Percentiles rank a stretch among this genome's conserved stretches.
Conservation (phyloP, 1,284 basidiomycete genomes). For the Moesziomyces sp. region DNA sequence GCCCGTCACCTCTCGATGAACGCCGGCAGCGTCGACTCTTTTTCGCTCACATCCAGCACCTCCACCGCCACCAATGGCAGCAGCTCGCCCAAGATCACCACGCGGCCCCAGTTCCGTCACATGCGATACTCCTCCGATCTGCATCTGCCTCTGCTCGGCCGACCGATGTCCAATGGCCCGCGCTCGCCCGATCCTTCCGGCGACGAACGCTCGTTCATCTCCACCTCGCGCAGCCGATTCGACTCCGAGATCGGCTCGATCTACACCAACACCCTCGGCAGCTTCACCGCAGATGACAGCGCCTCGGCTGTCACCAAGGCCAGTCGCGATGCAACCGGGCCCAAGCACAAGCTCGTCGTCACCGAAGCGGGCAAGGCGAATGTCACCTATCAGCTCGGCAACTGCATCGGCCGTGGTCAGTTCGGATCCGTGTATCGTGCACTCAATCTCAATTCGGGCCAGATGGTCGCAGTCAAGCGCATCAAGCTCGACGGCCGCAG, state of each 20-base stretch:
- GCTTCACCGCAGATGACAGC: constrained; percentile 47
- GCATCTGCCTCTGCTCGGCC: constrained; percentile 36
- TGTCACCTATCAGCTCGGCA: constrained; percentile 76
- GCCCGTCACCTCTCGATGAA: constrained; percentile 53
- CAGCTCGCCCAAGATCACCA: constrained; percentile 32
- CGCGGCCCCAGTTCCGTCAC: constrained; percentile 49
- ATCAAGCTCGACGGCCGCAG: constrained; percentile 95
- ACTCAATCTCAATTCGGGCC: constrained; percentile 76
- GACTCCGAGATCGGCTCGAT: constrained; percentile 59
- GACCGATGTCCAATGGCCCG: constrained; percentile 16
- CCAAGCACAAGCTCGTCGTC: constrained; percentile 78
- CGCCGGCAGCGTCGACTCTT: constrained; percentile 22
- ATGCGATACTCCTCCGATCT: constrained; percentile 61
- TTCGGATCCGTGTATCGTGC: constrained; percentile 95
- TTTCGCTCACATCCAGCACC: constrained; percentile 26
- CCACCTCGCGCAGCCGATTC: constrained; percentile 45
- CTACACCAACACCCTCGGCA: constrained; percentile 57
- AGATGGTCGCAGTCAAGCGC: constrained; percentile 80
- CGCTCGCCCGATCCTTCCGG: constrained; percentile 33
- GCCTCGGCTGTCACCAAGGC: constrained; percentile 23
- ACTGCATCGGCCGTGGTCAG: constrained; percentile 94
- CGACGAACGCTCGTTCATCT: constrained; percentile 38
- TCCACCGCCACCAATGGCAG: constrained; percentile 21
- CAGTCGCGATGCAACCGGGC: constrained; percentile 40
- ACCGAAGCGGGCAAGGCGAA: constrained; percentile 82